Evolutionary conservation across 1,284 basidiomycete genomes (phyloP), one percentile per base, ranked within the genome.

Genomic region (Heterobasidion parviporum): DNA sequence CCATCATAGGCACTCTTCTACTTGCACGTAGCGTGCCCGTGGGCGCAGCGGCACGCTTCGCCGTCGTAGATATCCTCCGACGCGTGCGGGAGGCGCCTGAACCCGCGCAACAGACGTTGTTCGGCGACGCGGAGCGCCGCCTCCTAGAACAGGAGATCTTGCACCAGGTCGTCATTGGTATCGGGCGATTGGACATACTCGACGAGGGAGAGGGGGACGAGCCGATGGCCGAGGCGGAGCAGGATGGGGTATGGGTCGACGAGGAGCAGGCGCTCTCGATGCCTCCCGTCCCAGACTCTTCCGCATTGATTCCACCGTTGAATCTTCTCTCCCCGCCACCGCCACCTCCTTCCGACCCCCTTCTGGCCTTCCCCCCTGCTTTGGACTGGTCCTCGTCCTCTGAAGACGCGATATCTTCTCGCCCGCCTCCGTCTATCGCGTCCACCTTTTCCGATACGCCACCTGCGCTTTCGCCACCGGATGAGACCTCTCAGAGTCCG

Each of bases 1-100:
- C 94, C 6, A 85, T 98, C 53, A 79, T 98, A 16, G 94, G 92
- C 52, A 90, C 92, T 0, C 75, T 98, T 43, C 77, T 98, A 20
- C 81, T 97, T 55, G 94, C 87, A 66, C 79, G 86, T 12, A 93
- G 92, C 65, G 78, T 80, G 20, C 72, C 78, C 54, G 83, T 97
- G 45, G 86, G 87, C 35, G 85, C 85, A 32, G 79, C 84, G 2
- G 85, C 92, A 15, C 82, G 93, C 59, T 77, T 79, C 53, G 86
- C 89, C 2, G 80, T 97, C 53, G 89, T 95, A 12, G 81, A 90
- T 61, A 74, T 96, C 54, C 76, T 97, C 54, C 77, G 78, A 43
- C 81, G 85, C 35, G 77, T 89, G 56, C 76, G 77, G 61, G 65
- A 69, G 6, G 70, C 71, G 34, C 65, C 68, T 26, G 59, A 68